These are phyloP conservation scores for Leccinellum rugosiceps DNA, from an alignment of 768 basidiomycete species.

Conservation along the genomic window DNA sequence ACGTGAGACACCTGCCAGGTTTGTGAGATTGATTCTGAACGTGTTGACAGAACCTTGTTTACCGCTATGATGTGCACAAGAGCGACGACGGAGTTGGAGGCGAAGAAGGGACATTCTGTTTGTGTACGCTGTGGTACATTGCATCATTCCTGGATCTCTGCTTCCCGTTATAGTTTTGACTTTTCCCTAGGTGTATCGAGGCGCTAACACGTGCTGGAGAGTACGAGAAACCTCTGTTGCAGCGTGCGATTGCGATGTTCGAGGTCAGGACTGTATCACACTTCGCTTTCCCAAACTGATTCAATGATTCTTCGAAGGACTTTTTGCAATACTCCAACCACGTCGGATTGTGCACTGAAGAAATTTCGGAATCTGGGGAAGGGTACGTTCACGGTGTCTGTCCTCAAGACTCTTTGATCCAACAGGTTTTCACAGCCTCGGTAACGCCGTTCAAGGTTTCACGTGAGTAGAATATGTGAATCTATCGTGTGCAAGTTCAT, in stretches of 20 bases:
- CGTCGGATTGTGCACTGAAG: constrained; percentile 82
- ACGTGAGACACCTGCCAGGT: constrained; percentile 39
- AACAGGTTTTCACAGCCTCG: constrained; percentile 46
- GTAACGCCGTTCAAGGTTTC: constrained; percentile 88
- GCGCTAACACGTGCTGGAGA: constrained; percentile 86
- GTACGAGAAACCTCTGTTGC: constrained; percentile 64
- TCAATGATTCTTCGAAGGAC: constrained; percentile 41
- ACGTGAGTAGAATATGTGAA: constrained; percentile 50
- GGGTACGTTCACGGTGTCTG: constrained; percentile 46
- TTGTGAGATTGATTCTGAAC: constrained; percentile 4
- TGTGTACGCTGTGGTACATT: constrained; percentile 77
- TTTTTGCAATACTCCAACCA: constrained; percentile 84
- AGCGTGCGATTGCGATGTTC: constrained; percentile 79
- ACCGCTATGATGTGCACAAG: constrained; percentile 83
- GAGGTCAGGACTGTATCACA: constrained; percentile 52
- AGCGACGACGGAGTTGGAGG: constrained; percentile 94
- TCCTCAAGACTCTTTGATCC: neutral
- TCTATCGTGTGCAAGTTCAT: neutral
- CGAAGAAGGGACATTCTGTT: constrained; percentile 91
- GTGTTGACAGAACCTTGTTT: constrained; percentile 67
- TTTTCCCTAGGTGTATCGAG: constrained; percentile 67
- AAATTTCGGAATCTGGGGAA: constrained; percentile 83
- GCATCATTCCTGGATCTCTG: neutral
- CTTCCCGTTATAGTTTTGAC: neutral
- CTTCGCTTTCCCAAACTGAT: neutral